Percentiles rank a stretch among this genome's conserved stretches.
Conservation (phyloP, 306 rosid species). For the Trichosanthes truncata region DNA sequence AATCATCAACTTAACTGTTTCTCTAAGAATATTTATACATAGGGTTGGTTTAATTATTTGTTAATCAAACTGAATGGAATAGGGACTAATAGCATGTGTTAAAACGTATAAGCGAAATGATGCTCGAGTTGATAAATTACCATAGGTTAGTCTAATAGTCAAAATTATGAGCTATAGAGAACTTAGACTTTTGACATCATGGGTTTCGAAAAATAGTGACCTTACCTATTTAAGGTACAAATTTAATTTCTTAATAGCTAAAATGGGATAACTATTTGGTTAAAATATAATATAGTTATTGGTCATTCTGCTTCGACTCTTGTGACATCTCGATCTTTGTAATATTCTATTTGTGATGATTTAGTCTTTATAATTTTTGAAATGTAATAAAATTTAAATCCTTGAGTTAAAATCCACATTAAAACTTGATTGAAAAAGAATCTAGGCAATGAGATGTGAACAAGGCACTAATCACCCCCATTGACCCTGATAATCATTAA, state of each 20-base stretch:
- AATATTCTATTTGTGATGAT: neutral
- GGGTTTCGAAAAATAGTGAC: neutral
- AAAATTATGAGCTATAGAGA: neutral
- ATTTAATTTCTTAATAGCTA: neutral
- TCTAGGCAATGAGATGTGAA: neutral
- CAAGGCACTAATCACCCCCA: neutral
- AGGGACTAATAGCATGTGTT: neutral
- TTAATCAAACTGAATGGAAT: neutral
- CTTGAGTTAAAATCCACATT: neutral
- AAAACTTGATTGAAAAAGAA: neutral
- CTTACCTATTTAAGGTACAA: neutral
- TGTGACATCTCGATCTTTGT: neutral
- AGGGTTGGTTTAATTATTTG: neutral
- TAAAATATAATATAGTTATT: neutral
- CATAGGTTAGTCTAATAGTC: neutral
- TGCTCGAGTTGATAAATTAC: neutral
- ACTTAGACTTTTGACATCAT: neutral
- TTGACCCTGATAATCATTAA: neutral
- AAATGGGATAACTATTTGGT: neutral
- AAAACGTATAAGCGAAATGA: neutral
- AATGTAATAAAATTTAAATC: neutral
- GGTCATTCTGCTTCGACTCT: neutral
- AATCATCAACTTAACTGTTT: slow-evolving; percentile 3
- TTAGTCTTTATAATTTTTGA: neutral
- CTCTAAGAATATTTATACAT: neutral